Evolutionary conservation across 345 rosid species (phyloP).

Genomic region (Citrus glauca): DNA sequence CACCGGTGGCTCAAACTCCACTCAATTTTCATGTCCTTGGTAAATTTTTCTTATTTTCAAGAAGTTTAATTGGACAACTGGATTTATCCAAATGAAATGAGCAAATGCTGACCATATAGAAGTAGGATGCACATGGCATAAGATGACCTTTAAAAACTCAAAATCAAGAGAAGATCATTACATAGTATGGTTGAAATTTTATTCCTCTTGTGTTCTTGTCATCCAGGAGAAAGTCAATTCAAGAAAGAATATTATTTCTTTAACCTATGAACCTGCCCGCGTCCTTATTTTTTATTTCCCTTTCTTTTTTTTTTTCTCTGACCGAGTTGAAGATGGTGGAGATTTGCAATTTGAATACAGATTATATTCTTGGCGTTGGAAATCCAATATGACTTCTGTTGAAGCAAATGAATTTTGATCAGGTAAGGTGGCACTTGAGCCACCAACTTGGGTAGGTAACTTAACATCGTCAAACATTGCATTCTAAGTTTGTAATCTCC

Average conservation of each 20-base stretch:
- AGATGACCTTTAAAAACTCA: too few relatives aligned
- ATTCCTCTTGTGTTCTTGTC: too few relatives aligned
- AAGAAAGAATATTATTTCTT: too few relatives aligned
- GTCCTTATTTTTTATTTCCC: too few relatives aligned
- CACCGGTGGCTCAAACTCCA: not conserved
- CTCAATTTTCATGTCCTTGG: slow-evolving; percentile 2
- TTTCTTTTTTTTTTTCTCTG: not conserved
- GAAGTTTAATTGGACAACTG: not conserved
- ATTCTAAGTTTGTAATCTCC: slow-evolving; percentile 32
- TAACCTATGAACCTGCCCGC: too few relatives aligned
- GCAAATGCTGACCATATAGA: too few relatives aligned
- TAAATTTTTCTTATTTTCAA: not conserved
- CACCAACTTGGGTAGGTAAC: slow-evolving; percentile 2
- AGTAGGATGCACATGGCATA: too few relatives aligned
- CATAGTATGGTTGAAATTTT: too few relatives aligned
- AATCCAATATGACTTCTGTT: slow-evolving; percentile 26
- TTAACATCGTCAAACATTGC: slow-evolving; percentile 36
- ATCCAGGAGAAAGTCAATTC: too few relatives aligned
- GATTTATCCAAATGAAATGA: not conserved
- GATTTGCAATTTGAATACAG: slow-evolving; percentile 17
- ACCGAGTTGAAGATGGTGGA: slow-evolving; percentile 5
- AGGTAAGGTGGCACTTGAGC: slow-evolving; percentile 24
- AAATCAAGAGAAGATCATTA: too few relatives aligned
- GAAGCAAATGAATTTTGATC: slow-evolving; percentile 25
- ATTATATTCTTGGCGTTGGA: slow-evolving; percentile 24